Evolutionary conservation across 495 filamentous ascomycete species (phyloP).

Genomic region (Daldinia caldariorum): DNA sequence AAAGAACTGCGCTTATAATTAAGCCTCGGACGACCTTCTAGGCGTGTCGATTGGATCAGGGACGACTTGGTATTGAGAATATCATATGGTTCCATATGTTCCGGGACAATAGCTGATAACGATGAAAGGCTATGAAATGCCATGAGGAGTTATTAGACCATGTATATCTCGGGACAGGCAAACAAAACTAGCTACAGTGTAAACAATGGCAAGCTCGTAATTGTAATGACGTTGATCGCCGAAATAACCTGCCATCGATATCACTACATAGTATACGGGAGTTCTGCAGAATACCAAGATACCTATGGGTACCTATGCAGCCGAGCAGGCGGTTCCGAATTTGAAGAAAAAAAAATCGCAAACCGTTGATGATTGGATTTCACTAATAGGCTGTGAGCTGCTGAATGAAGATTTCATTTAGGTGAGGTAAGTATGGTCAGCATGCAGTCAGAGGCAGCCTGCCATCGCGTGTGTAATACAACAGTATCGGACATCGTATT

Average conservation of each 20-base stretch:
- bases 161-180: neutral
- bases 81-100: neutral
- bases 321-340: conserved; percentile 13
- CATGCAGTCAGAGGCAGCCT: conserved; percentile 41
- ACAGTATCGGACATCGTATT: conserved; percentile 38
- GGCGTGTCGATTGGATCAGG: conserved; percentile 30
- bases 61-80: conserved; percentile 20
- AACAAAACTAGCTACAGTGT: conserved; percentile 1
- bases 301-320: conserved; percentile 5
- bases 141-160: neutral
- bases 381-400: conserved; percentile 33
- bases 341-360: conserved; percentile 18
- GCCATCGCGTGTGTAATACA: conserved; percentile 34
- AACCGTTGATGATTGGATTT: conserved; percentile 30
- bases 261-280: conserved; percentile 18
- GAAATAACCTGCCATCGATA: conserved; percentile 15
- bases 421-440: conserved; percentile 38
- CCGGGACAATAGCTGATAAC: neutral
- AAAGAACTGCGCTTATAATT: conserved; percentile 30
- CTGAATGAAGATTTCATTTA: conserved; percentile 33
- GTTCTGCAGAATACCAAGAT: conserved; percentile 21
- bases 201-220: neutral
- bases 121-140: conserved; percentile 5
- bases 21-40: conserved; percentile 20
- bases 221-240: conserved; percentile 14